Conservation (phyloP, 176 grass and related monocot species). For the Hordeum marinum region DNA sequence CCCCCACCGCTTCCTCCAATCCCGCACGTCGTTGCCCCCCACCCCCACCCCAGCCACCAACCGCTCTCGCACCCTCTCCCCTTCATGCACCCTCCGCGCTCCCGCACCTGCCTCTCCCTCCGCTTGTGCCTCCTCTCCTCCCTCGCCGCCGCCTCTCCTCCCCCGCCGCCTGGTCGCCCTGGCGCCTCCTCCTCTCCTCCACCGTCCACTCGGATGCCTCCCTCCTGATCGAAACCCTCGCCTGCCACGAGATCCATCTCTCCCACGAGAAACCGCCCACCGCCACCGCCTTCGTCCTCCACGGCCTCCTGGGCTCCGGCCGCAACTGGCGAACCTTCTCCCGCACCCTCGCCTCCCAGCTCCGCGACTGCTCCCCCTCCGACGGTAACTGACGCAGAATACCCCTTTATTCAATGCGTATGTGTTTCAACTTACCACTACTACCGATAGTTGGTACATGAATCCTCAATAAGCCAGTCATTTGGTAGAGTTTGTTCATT, state of each 20-base stretch:
- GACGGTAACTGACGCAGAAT: conserved; percentile 35
- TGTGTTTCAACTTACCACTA: background rate
- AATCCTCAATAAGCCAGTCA: background rate
- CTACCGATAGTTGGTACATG: background rate
- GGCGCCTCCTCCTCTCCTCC: conserved; percentile 45
- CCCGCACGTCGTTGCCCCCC: too few relatives aligned
- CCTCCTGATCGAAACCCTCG: conserved; percentile 61
- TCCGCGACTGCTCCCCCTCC: conserved; percentile 51
- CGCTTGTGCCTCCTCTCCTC: too few relatives aligned
- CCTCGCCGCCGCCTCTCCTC: conserved; percentile 32
- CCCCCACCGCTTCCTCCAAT: too few relatives aligned
- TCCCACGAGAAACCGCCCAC: conserved; percentile 47
- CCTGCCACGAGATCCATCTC: conserved; percentile 77
- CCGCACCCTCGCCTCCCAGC: conserved; percentile 65
- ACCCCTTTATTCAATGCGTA: background rate
- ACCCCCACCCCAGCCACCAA: too few relatives aligned
- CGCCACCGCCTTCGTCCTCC: conserved; percentile 81
- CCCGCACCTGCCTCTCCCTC: too few relatives aligned
- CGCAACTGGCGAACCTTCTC: conserved; percentile 92
- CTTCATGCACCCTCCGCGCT: too few relatives aligned
- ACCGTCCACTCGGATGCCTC: conserved; percentile 16
- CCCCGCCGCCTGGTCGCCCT: conserved; percentile 20
- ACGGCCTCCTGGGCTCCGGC: conserved; percentile 84
- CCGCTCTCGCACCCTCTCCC: too few relatives aligned
- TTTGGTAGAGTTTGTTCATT: background rate